Evolutionary conservation across 768 basidiomycete genomes (phyloP).

Genomic region (Pulveroboletus sp.): DNA sequence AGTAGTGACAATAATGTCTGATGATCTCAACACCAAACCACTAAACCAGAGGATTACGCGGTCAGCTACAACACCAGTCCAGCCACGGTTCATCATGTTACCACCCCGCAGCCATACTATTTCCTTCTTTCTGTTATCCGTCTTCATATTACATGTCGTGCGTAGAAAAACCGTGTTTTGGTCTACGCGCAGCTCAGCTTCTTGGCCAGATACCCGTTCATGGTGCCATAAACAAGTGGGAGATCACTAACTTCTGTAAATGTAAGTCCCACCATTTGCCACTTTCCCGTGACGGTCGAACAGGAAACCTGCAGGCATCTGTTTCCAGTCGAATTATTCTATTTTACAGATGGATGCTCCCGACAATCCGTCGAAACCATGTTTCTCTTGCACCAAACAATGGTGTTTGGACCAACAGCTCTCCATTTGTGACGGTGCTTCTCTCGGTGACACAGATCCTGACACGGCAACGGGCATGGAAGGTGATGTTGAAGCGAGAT

Average conservation of each 20-base stretch:
- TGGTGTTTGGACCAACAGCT: constrained; percentile 95
- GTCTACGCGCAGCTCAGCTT: constrained; percentile 9
- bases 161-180: constrained; percentile 15
- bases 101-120: constrained; percentile 10
- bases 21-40: constrained; percentile 9
- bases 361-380: constrained; percentile 84
- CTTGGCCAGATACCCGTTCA: constrained; percentile 35
- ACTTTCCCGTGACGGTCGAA: neutral
- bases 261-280: constrained; percentile 41
- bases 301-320: constrained; percentile 62
- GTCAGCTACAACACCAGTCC: constrained; percentile 16
- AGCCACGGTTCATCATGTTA: constrained; percentile 15
- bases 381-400: constrained; percentile 89
- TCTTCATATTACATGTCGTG: constrained; percentile 23
- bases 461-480: constrained; percentile 94
- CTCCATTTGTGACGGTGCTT: constrained; percentile 74
- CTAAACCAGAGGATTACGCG: neutral
- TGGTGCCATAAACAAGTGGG: constrained; percentile 68
- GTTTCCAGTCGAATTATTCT: constrained; percentile 82
- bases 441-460: constrained; percentile 81
- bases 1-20: neutral
- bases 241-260: constrained; percentile 90
- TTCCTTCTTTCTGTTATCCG: constrained; percentile 13
- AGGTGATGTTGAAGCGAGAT: constrained; percentile 92
- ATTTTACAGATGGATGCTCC: constrained; percentile 79